These are phyloP conservation scores for Nemania abortiva DNA, from an alignment of 2,329 filamentous ascomycete genomes.

Conservation along the genomic window DNA sequence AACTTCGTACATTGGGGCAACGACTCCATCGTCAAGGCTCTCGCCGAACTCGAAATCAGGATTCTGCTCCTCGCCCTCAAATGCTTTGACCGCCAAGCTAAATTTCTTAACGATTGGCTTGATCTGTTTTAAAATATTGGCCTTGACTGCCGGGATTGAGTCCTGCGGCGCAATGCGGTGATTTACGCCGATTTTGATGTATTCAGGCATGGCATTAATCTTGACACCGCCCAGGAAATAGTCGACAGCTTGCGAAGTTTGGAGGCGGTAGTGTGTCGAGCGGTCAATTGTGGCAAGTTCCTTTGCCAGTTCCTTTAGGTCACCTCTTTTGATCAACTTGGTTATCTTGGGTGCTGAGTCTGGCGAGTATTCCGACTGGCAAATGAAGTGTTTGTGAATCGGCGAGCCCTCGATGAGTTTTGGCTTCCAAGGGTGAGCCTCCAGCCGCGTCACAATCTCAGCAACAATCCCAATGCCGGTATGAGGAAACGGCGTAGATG, in stretches of 20 bases:
- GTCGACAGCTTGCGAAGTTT: slow-evolving; percentile 69
- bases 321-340: slow-evolving; percentile 49
- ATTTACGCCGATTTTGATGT: slow-evolving; percentile 64
- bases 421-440: slow-evolving; percentile 56
- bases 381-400: slow-evolving; percentile 53
- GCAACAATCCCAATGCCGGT: slow-evolving; percentile 77
- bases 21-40: slow-evolving; percentile 34
- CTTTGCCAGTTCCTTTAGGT: slow-evolving; percentile 48
- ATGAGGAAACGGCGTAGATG: slow-evolving; percentile 70
- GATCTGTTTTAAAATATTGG: slow-evolving; percentile 61
- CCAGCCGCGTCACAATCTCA: slow-evolving; percentile 75
- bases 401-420: slow-evolving; percentile 51
- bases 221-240: slow-evolving; percentile 67
- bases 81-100: slow-evolving; percentile 61
- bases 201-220: slow-evolving; percentile 69
- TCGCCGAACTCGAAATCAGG: slow-evolving; percentile 43
- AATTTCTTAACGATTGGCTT: slow-evolving; percentile 61
- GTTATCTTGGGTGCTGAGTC: slow-evolving; percentile 51
- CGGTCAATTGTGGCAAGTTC: slow-evolving; percentile 52
- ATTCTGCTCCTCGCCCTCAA: slow-evolving; percentile 56
- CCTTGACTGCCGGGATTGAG: slow-evolving; percentile 59
- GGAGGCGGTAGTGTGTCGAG: slow-evolving; percentile 64
- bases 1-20: slow-evolving; percentile 52
- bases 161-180: slow-evolving; percentile 69
- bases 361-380: slow-evolving; percentile 53